These are phyloP conservation scores for Oxytropis ochrocephala DNA, from an alignment of 306 rosid genomes.

Conservation along the genomic window DNA sequence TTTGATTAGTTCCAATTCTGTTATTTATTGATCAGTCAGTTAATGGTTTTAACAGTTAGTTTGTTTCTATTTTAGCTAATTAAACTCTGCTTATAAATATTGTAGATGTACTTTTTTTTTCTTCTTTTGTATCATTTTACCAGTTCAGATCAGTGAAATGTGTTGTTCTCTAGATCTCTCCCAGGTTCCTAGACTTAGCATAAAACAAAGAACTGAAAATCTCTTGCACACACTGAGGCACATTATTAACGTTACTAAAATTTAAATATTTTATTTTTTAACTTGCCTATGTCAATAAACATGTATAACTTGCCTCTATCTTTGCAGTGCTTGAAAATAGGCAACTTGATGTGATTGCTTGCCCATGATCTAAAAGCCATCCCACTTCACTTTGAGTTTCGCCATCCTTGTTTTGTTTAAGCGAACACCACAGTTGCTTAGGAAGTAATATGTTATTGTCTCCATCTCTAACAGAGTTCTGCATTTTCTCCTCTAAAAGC, in stretches of 20 bases:
- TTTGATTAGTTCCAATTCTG: no score
- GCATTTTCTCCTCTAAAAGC: conserved; percentile 29
- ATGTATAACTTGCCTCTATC: conserved; percentile 57
- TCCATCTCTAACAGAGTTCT: conserved; percentile 53
- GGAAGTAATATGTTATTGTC: conserved; percentile 60
- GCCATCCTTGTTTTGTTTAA: conserved; percentile 47
- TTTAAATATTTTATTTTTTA: neutral
- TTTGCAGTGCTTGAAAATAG: conserved; percentile 53
- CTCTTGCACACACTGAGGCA: neutral
- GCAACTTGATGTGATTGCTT: conserved; percentile 71
- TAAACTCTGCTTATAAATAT: no score
- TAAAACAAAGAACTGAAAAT: neutral
- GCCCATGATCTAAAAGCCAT: conserved; percentile 72
- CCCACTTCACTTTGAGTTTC: conserved; percentile 70
- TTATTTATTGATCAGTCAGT: no score
- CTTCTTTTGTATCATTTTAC: no score
- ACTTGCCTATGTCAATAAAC: neutral
- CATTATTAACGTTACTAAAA: neutral
- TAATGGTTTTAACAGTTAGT: no score
- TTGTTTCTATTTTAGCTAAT: no score
- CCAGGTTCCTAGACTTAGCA: no score
- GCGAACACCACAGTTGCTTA: conserved; percentile 82
- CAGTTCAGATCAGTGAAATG: no score
- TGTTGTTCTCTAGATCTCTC: no score
- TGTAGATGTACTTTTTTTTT: no score